Conservation (phyloP, 257 asterid species). For the Eustoma russellianum region DNA sequence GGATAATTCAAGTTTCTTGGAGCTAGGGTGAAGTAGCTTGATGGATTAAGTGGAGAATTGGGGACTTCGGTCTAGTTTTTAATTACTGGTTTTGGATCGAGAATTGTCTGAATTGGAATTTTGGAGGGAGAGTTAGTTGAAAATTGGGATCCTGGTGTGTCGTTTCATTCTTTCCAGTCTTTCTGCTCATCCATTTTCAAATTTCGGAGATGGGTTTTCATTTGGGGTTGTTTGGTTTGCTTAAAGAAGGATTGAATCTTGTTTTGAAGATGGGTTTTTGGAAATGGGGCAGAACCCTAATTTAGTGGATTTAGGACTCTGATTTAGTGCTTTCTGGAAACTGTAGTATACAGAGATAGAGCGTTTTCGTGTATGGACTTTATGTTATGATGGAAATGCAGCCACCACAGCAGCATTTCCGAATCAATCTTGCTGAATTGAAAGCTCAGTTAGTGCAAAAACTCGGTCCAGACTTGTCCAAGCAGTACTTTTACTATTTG, state of each 20-base stretch:
- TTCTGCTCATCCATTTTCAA: constrained; percentile 19
- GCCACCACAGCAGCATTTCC: constrained; percentile 67
- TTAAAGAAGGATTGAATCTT: constrained; percentile 28
- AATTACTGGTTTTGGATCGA: constrained; percentile 25
- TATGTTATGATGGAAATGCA: constrained; percentile 54
- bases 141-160: constrained; percentile 45
- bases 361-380: constrained; percentile 42
- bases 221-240: constrained; percentile 29
- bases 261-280: constrained; percentile 39
- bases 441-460: constrained; percentile 66
- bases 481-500: constrained; percentile 68
- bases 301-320: constrained; percentile 27
- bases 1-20: constrained; percentile 28
- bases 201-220: constrained; percentile 39
- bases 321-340: constrained; percentile 8
- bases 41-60: constrained; percentile 14
- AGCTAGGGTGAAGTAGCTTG: constrained; percentile 36
- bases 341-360: constrained; percentile 10
- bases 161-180: constrained; percentile 24
- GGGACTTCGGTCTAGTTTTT: constrained; percentile 15
- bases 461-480: constrained; percentile 67
- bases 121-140: constrained; percentile 64
- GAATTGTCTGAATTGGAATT: constrained; percentile 34
- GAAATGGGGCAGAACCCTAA: constrained; percentile 42
- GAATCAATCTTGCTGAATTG: constrained; percentile 66